Conservation (phyloP, 2,329 filamentous ascomycete genomes). For the Emmonsia crescens region DNA sequence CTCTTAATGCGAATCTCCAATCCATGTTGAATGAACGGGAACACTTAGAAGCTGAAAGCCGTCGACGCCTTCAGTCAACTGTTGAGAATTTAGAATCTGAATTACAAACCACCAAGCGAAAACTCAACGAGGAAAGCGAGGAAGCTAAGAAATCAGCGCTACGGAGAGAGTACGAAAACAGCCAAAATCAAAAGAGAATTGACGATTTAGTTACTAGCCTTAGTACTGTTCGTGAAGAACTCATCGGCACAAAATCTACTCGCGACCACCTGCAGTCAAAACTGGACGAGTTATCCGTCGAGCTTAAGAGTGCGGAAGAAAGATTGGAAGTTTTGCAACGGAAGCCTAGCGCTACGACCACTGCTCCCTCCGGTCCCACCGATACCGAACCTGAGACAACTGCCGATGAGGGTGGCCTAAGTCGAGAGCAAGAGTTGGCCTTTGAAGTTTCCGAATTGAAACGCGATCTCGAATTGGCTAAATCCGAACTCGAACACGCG, state of each 20-base stretch:
- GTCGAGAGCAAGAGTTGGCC: conserved; percentile 65
- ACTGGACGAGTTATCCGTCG: conserved; percentile 79
- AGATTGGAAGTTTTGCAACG: conserved; percentile 71
- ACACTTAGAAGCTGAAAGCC: conserved; percentile 67
- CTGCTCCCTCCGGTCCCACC: conserved; percentile 28
- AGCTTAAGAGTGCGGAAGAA: conserved; percentile 82
- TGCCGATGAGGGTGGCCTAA: conserved; percentile 47
- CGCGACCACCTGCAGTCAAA: conserved; percentile 80
- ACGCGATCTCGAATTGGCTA: conserved; percentile 72
- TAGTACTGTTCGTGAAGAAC: conserved; percentile 71
- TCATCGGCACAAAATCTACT: conserved; percentile 74
- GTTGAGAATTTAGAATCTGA: conserved; percentile 73
- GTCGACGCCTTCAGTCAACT: conserved; percentile 66
- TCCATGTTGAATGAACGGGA: conserved; percentile 87
- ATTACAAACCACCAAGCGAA: conserved; percentile 65
- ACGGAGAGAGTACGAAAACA: conserved; percentile 80
- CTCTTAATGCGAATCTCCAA: conserved; percentile 72
- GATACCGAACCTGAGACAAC: conserved; percentile 37
- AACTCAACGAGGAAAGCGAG: conserved; percentile 70
- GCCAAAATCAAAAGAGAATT: conserved; percentile 80
- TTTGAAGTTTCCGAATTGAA: conserved; percentile 78
- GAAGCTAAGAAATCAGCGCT: conserved; percentile 72
- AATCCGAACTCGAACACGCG: conserved; percentile 67
- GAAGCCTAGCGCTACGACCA: conserved; percentile 54
- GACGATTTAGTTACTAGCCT: conserved; percentile 79